Evolutionary conservation across 2,329 filamentous ascomycete genomes (phyloP).

Genomic region (Rutstroemia sp.): DNA sequence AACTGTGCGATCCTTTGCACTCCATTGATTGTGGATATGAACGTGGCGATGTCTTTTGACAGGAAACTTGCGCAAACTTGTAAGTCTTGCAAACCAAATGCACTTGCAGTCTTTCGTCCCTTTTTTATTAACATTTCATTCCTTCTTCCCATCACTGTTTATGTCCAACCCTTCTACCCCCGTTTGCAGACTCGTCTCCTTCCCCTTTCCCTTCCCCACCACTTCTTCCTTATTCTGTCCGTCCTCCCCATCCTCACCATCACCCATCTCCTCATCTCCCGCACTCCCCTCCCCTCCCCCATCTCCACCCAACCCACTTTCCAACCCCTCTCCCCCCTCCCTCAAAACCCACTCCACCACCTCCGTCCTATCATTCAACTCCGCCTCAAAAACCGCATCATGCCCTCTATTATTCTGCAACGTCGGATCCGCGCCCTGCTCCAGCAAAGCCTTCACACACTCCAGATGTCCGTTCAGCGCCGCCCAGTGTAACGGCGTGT

Average conservation of each 20-base stretch:
- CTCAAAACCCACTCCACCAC: constrained; percentile 49
- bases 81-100: too few relatives aligned
- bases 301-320: constrained; percentile 19
- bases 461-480: constrained; percentile 81
- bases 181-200: too few relatives aligned
- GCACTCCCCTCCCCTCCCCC: constrained; percentile 12
- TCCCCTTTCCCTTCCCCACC: constrained; percentile 1
- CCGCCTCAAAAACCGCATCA: constrained; percentile 67
- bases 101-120: too few relatives aligned
- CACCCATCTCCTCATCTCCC: constrained; percentile 9
- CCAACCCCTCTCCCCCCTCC: constrained; percentile 32
- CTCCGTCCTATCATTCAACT: constrained; percentile 59
- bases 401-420: constrained; percentile 79
- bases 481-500: constrained; percentile 92
- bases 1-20: too few relatives aligned
- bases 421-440: constrained; percentile 68
- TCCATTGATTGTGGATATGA: too few relatives aligned
- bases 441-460: constrained; percentile 69
- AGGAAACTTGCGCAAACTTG: too few relatives aligned
- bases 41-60: too few relatives aligned
- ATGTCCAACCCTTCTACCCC: background rate
- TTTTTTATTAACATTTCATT: too few relatives aligned
- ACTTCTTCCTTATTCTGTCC: background rate
- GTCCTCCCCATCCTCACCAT: background rate
- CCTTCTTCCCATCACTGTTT: too few relatives aligned